A percentile compares a stretch with the other conserved stretches of the same genome.
These are phyloP conservation scores for Glaciozyma martinii DNA, from an alignment of 768 basidiomycete species.

Conservation along the genomic window DNA sequence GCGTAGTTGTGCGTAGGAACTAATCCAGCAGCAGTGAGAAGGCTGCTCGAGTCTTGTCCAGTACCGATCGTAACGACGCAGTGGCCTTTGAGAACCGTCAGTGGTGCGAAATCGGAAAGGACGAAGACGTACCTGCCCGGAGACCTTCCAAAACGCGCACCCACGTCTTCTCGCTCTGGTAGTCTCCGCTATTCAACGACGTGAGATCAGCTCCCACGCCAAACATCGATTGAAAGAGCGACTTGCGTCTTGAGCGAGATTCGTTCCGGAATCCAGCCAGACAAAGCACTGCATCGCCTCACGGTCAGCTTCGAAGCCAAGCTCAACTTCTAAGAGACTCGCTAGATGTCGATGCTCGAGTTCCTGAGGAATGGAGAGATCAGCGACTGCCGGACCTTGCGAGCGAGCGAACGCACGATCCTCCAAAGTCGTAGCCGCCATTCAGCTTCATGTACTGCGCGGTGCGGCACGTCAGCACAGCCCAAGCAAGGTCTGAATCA, in stretches of 20 bases:
- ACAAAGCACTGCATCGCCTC: conserved; percentile 4
- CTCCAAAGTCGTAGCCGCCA: conserved; percentile 25
- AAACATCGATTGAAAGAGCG: too few relatives aligned
- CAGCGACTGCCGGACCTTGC: not conserved
- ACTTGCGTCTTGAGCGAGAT: not conserved
- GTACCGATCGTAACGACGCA: conserved; percentile 28
- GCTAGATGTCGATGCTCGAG: conserved; percentile 27
- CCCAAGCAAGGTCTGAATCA: too few relatives aligned
- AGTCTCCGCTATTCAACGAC: not conserved
- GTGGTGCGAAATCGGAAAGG: not conserved
- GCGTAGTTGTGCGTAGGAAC: conserved; percentile 26
- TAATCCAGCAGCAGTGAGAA: not conserved
- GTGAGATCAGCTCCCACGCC: too few relatives aligned
- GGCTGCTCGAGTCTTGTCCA: not conserved
- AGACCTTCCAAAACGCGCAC: not conserved
- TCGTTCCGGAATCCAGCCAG: conserved; percentile 28
- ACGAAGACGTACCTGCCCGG: conserved; percentile 3
- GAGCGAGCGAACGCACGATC: conserved; percentile 17
- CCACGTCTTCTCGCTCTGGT: conserved; percentile 16
- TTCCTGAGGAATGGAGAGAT: conserved; percentile 6
- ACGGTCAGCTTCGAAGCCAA: not conserved
- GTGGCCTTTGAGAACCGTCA: conserved; percentile 1
- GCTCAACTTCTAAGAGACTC: not conserved
- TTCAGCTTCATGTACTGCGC: conserved; percentile 17
- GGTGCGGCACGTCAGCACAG: not conserved